Evolutionary conservation across 140 eudicot genomes (phyloP).

Genomic region (Anethum foeniculum): DNA sequence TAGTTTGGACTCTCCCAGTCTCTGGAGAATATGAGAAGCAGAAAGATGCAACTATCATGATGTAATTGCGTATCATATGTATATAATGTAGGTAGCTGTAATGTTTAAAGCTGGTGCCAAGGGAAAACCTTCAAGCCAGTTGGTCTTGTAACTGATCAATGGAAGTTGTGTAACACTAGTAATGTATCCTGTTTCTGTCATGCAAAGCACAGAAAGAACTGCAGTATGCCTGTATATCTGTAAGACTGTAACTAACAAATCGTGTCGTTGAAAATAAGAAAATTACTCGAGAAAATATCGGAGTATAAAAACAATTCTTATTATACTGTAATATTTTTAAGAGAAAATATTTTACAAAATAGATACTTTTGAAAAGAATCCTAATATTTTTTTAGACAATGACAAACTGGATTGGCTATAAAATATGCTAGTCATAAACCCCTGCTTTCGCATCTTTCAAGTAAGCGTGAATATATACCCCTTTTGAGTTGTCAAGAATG

Average conservation of each 20-base stretch:
- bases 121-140: constrained; percentile 14
- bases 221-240: not conserved
- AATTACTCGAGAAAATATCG: not conserved
- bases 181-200: not conserved
- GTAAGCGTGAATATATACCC: too few relatives aligned
- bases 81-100: constrained; percentile 18
- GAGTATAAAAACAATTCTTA: not conserved
- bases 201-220: not conserved
- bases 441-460: not conserved
- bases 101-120: constrained; percentile 6
- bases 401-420: too few relatives aligned
- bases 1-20: not conserved
- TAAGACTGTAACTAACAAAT: not conserved
- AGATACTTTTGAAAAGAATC: not conserved
- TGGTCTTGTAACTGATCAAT: constrained; percentile 11
- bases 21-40: not conserved
- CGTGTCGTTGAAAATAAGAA: not conserved
- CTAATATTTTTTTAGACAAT: not conserved
- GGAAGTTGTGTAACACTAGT: constrained; percentile 7
- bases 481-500: not conserved
- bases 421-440: too few relatives aligned
- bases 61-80: not conserved
- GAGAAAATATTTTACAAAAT: not conserved
- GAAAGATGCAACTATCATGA: not conserved
- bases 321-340: not conserved